Evolutionary conservation across 2,329 filamentous ascomycete genomes (phyloP), one percentile per base, ranked within the genome.

Genomic region (Stemphylium beticola): DNA sequence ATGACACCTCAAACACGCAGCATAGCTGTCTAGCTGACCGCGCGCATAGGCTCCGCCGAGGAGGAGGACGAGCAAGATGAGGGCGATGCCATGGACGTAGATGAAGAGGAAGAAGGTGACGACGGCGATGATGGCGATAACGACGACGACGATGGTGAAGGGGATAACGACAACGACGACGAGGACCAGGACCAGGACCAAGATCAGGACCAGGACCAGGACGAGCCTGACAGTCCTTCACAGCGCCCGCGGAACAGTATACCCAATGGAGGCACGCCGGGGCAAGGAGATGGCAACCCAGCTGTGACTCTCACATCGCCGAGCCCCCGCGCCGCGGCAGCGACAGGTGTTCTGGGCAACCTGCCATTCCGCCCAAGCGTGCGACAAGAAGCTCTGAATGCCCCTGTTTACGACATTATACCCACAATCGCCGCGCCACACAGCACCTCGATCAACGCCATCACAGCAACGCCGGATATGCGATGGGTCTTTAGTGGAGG

Each of bases 371-470:
- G 84, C 42, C 89, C 88, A 1, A 81, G 79, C 44, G 82, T 92
- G n/a, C 86, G 90, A 0, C 82, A 87, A 10, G 92, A 96, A 69
- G 90, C 87, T n/a, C 79, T 96, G 44, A 88, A 83, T 1, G 93
- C 95, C 12, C 80, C 83, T 36, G 85, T 89, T 2, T 99, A 98
- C 79, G 95, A 99, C 73, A 96, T 99, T 56, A 89, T 96, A 1
- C 95, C 95, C 1, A 98, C 95, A 18, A 98, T 98, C 78, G 95
- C 95, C 2, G 95, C 95, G 3, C 95, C 95, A 1, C 93, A 97
- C 74, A 90, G 92, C 58, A 99, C 95, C 3, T 97, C 92, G 48
- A 91, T 99, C 76, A 99, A 99, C 72, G 89, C 92, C 9, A 85
- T 99, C 54, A 87, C 92, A 20, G 88, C 95, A 29, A 99, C 95